A percentile compares a stretch with the other conserved stretches of the same genome.
Evolutionary conservation across 805 yeast species (phyloP).

Genomic region (Ogataea allantospora): DNA sequence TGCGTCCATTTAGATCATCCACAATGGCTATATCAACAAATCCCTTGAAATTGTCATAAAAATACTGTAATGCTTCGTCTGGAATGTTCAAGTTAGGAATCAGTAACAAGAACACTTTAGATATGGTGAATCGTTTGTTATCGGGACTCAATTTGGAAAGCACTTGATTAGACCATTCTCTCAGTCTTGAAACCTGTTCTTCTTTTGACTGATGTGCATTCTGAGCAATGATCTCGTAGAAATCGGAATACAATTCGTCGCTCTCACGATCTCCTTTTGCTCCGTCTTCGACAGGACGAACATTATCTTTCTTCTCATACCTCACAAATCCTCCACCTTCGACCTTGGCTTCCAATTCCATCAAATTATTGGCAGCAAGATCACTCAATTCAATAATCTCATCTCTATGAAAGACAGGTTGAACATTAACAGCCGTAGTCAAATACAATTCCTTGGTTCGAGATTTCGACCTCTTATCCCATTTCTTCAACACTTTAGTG

Average conservation of each 20-base stretch:
- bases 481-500: constrained; percentile 90
- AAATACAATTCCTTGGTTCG: constrained; percentile 91
- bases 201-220: constrained; percentile 38
- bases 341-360: constrained; percentile 74
- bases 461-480: constrained; percentile 96
- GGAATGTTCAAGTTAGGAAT: constrained; percentile 64
- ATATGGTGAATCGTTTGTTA: constrained; percentile 46
- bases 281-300: not conserved
- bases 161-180: constrained; percentile 44
- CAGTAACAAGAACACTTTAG: constrained; percentile 71
- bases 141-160: constrained; percentile 40
- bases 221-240: constrained; percentile 39
- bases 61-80: constrained; percentile 54
- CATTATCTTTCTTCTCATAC: constrained; percentile 21
- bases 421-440: constrained; percentile 91
- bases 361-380: constrained; percentile 57
- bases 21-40: constrained; percentile 60
- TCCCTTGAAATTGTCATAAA: constrained; percentile 46
- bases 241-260: constrained; percentile 72
- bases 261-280: constrained; percentile 36
- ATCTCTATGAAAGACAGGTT: constrained; percentile 91
- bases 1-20: constrained; percentile 74
- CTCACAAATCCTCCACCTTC: constrained; percentile 37
- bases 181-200: constrained; percentile 29
- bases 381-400: constrained; percentile 85